Conservation (phyloP, 805 yeast genomes). For the Schwanniomyces sp. region DNA sequence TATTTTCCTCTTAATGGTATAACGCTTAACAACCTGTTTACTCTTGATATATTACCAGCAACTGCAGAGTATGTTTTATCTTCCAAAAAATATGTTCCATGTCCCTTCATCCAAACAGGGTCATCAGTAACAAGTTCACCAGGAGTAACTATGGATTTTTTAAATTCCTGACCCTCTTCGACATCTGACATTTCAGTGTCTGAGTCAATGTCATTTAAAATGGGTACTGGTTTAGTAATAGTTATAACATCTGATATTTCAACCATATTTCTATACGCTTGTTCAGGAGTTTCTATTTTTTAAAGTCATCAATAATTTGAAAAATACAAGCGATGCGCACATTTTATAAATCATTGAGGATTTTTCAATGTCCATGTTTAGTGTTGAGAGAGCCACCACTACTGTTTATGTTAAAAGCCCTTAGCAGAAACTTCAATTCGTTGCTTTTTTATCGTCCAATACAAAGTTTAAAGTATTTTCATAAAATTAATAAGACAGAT, state of each 20-base stretch:
- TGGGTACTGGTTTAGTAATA: constrained; percentile 30
- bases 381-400: neutral
- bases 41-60: constrained; percentile 86
- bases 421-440: neutral
- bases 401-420: neutral
- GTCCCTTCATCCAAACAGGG: constrained; percentile 98
- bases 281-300: neutral
- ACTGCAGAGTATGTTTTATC: constrained; percentile 84
- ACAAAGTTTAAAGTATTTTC: constrained; percentile 8
- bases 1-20: constrained; percentile 84
- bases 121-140: constrained; percentile 97
- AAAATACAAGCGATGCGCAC: constrained; percentile 3
- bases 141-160: constrained; percentile 70
- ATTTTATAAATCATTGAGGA: neutral
- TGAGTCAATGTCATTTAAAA: constrained; percentile 24
- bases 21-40: constrained; percentile 83
- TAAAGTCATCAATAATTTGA: constrained; percentile 2
- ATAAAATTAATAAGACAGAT: constrained; percentile 21
- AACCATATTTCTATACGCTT: constrained; percentile 7
- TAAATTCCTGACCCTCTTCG: constrained; percentile 12
- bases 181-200: constrained; percentile 44
- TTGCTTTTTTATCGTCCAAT: neutral
- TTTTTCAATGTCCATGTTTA: neutral
- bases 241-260: constrained; percentile 33
- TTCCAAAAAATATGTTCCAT: constrained; percentile 83